A percentile compares a stretch with the other conserved stretches of the same genome.
phyloP scores from a whole-genome alignment of 805 yeast species.

The Hanseniaspora nectarophila region DNA sequence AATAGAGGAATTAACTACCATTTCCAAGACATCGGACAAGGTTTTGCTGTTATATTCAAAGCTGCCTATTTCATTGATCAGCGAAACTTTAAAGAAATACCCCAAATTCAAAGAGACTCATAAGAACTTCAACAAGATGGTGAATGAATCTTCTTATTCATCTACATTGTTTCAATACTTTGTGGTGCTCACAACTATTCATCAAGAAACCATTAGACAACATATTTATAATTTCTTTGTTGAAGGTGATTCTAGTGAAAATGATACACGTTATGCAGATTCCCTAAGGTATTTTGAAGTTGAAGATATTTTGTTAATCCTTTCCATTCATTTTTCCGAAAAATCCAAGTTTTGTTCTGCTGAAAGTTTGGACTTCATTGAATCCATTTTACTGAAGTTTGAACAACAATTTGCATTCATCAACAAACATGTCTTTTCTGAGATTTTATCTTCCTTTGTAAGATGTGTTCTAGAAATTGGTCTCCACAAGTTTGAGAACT shows the following conservation, averaged over 20 bases:
- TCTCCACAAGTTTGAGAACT: conserved; percentile 8
- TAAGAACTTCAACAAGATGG: not conserved
- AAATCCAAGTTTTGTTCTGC: not conserved
- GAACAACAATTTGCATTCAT: not conserved
- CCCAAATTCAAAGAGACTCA: conserved; percentile 8
- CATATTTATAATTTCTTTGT: not conserved
- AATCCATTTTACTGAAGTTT: conserved; percentile 1
- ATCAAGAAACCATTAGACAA: not conserved
- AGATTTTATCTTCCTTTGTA: not conserved
- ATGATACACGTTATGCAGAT: not conserved
- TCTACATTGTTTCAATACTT: not conserved
- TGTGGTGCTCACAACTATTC: not conserved
- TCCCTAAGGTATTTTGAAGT: not conserved
- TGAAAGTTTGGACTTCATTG: conserved; percentile 9
- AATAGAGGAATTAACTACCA: not conserved
- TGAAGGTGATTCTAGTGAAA: not conserved
- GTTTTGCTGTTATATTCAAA: conserved; percentile 1
- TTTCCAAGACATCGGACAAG: conserved; percentile 7
- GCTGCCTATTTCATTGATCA: not conserved
- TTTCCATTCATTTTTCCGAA: conserved; percentile 2
- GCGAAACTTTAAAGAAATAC: not conserved
- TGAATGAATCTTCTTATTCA: conserved; percentile 7
- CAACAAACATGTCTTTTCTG: not conserved
- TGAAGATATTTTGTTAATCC: conserved; percentile 3
- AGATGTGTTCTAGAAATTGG: conserved; percentile 8